These are phyloP conservation scores for Berkeleyomyces rouxiae DNA, from an alignment of 2,329 filamentous ascomycete species.

Conservation along the genomic window DNA sequence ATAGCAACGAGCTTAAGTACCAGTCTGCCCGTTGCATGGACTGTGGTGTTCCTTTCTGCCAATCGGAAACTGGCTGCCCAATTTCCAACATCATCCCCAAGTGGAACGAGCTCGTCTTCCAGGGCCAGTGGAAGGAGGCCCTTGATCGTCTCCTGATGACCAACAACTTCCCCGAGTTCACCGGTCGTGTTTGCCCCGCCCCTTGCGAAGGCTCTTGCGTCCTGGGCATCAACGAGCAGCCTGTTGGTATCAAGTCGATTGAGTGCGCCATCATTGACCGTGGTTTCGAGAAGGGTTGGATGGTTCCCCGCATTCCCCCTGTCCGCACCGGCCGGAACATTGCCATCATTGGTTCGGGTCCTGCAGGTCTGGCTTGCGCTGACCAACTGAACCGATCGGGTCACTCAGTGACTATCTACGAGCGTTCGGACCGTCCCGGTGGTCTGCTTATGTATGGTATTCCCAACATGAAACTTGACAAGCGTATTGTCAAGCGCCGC, in stretches of 20 bases:
- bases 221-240: constrained; percentile 89
- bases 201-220: constrained; percentile 95
- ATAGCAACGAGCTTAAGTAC: constrained; percentile 91
- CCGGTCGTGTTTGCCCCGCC: constrained; percentile 88
- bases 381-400: constrained; percentile 92
- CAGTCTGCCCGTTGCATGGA: constrained; percentile 97
- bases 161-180: constrained; percentile 98
- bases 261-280: constrained; percentile 96
- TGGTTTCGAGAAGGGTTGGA: constrained; percentile 96
- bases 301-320: constrained; percentile 66
- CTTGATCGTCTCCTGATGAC: constrained; percentile 86
- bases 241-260: constrained; percentile 95
- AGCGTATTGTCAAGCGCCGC: constrained; percentile 87
- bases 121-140: constrained; percentile 75
- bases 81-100: constrained; percentile 97
- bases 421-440: constrained; percentile 78
- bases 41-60: constrained; percentile 95
- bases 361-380: constrained; percentile 73
- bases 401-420: constrained; percentile 77
- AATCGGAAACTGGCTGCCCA: constrained; percentile 87
- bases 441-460: constrained; percentile 97
- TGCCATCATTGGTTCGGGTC: constrained; percentile 81
- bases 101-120: constrained; percentile 72
- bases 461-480: constrained; percentile 99
- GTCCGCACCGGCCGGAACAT: constrained; percentile 75